Evolutionary conservation across 2,329 filamentous ascomycete genomes (phyloP).

Genomic region (Chaetomiaceae sp.): DNA sequence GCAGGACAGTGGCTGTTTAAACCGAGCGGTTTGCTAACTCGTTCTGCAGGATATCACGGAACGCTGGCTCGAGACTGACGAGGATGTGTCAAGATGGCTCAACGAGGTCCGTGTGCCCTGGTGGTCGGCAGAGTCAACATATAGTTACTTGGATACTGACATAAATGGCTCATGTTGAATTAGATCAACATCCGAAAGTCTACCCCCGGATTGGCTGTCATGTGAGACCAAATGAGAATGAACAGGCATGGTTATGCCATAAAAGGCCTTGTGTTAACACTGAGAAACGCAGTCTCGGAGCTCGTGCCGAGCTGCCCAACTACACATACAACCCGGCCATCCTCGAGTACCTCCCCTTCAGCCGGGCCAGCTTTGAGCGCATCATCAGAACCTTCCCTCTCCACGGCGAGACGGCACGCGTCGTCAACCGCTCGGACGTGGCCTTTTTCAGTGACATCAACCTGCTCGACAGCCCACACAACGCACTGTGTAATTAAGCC

Average conservation of each 20-base stretch:
- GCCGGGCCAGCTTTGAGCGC: not conserved
- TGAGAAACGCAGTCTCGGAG: not conserved
- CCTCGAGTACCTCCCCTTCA: constrained; percentile 11
- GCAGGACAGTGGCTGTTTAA: too few species aligned
- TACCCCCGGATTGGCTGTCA: not conserved
- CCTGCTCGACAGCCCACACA: not conserved
- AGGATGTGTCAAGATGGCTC: not conserved
- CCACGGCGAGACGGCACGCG: constrained; percentile 9
- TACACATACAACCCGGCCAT: constrained; percentile 1
- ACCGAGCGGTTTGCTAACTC: too few species aligned
- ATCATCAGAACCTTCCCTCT: not conserved
- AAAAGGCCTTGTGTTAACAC: too few species aligned
- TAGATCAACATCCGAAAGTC: not conserved
- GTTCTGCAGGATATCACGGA: not conserved
- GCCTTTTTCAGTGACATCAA: constrained; percentile 10
- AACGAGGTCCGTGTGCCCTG: constrained; percentile 1
- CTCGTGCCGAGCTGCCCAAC: not conserved
- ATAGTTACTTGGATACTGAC: too few species aligned
- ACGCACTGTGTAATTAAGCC: constrained; percentile 8
- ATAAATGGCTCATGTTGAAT: too few species aligned
- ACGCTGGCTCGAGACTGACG: not conserved
- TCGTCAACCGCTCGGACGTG: constrained; percentile 9
- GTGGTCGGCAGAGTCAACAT: too few species aligned
- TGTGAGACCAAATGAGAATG: too few species aligned
- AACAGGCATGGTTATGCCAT: too few species aligned